Percentiles rank a stretch among this genome's conserved stretches.
phyloP scores from a whole-genome alignment of 345 rosid genomes.

The Citrus cavaleriei region DNA sequence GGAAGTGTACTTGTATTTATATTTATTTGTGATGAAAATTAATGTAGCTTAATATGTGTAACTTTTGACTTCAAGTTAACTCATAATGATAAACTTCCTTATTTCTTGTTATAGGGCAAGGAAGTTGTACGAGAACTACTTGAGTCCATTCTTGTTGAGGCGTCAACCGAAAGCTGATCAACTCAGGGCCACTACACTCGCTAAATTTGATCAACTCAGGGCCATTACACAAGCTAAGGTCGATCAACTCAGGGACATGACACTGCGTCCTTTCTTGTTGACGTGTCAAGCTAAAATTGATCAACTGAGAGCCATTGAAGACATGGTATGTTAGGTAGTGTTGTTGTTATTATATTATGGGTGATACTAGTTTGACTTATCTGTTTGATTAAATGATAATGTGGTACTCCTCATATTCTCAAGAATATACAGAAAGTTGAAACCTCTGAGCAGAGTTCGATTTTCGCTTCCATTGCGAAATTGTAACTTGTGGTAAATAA shows the following conservation, averaged over 20 bases:
- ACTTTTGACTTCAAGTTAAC: neutral
- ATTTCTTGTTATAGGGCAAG: constrained; percentile 45
- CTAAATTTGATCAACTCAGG: constrained; percentile 30
- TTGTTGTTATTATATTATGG: no score
- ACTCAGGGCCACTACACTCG: constrained; percentile 35
- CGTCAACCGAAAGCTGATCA: constrained; percentile 55
- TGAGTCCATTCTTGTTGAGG: constrained; percentile 56
- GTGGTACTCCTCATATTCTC: no score
- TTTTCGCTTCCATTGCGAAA: no score
- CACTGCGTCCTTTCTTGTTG: constrained; percentile 54
- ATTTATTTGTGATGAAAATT: neutral
- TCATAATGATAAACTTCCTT: neutral
- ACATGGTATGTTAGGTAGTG: no score
- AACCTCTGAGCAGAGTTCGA: no score
- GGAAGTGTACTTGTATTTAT: neutral
- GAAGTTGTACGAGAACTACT: constrained; percentile 47
- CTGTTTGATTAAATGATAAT: no score
- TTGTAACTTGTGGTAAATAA: no score
- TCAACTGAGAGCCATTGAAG: constrained; percentile 29
- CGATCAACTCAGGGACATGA: neutral
- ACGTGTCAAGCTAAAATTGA: constrained; percentile 57
- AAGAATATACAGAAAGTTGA: no score
- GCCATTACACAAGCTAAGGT: constrained; percentile 14
- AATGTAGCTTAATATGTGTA: neutral
- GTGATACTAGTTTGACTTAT: no score